A percentile compares a stretch with the other conserved stretches of the same genome.
phyloP scores from a whole-genome alignment of 495 filamentous ascomycete genomes.

The Aspergillus leporis region DNA sequence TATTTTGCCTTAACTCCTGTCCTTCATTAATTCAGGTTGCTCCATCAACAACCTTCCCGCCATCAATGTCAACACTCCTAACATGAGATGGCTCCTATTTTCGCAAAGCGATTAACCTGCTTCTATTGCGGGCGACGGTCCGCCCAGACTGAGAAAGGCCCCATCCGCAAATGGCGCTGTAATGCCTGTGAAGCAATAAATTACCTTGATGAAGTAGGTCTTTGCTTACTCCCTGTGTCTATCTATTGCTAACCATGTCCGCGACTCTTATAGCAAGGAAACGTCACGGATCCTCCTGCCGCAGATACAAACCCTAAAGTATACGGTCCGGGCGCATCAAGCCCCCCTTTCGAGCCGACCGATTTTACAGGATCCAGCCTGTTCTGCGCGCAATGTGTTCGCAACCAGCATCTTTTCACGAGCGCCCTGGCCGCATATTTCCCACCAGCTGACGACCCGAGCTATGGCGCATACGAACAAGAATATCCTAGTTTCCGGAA shows the following conservation, averaged over 20 bases:
- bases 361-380: conserved; percentile 45
- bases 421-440: conserved; percentile 68
- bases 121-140: conserved; percentile 75
- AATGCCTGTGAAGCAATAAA: conserved; percentile 77
- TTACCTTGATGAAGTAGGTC: conserved; percentile 66
- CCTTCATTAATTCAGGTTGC: conserved; percentile 10
- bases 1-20: conserved; percentile 36
- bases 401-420: conserved; percentile 78
- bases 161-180: conserved; percentile 65
- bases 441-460: conserved; percentile 64
- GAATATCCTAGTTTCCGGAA: conserved; percentile 61
- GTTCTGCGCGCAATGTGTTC: conserved; percentile 77
- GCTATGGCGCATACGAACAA: conserved; percentile 57
- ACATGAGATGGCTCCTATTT: conserved; percentile 49
- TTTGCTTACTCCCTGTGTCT: conserved; percentile 14
- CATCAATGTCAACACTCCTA: conserved; percentile 16
- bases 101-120: conserved; percentile 59
- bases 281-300: conserved; percentile 84
- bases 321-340: conserved; percentile 29
- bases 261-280: conserved; percentile 59
- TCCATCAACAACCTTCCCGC: conserved; percentile 13
- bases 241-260: not conserved
- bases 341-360: conserved; percentile 32
- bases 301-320: conserved; percentile 40
- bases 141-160: conserved; percentile 50